Evolutionary conservation across 352 stramenopile species (phyloP).

Genomic region (Globisporangium abappressorium): DNA sequence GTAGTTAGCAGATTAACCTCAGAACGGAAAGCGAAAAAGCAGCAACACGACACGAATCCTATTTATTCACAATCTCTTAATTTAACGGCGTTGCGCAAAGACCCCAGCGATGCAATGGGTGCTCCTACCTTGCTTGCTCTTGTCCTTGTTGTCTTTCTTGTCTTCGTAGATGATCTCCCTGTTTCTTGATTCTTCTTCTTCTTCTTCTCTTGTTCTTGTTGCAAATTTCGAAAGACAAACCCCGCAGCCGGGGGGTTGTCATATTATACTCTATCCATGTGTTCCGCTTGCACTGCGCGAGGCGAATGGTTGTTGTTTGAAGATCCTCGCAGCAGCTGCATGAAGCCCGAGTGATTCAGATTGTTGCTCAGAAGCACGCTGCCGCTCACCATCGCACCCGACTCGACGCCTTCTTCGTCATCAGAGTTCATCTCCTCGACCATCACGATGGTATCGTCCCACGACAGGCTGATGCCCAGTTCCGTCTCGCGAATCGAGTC

Average conservation of each 20-base stretch:
- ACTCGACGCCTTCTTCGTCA: conserved; percentile 19
- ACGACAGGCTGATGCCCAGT: conserved; percentile 60
- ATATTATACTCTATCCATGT: conserved; percentile 72
- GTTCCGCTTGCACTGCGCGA: conserved; percentile 39
- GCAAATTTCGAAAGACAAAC: neutral
- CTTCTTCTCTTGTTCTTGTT: conserved; percentile 1
- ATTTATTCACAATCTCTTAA: conserved; percentile 21
- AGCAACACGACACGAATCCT: conserved; percentile 10
- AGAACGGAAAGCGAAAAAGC: neutral
- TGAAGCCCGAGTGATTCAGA: conserved; percentile 62
- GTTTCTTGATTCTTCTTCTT: neutral
- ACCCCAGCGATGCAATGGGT: neutral
- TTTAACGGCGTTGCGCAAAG: conserved; percentile 15
- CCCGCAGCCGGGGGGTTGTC: neutral
- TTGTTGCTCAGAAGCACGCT: conserved; percentile 47
- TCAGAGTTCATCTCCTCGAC: conserved; percentile 58
- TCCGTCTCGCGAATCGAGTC: conserved; percentile 86
- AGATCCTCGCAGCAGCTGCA: conserved; percentile 52
- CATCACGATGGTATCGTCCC: conserved; percentile 73
- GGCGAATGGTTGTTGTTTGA: conserved; percentile 24
- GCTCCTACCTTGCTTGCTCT: neutral
- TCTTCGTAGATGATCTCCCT: neutral
- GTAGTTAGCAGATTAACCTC: neutral
- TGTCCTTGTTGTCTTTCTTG: neutral
- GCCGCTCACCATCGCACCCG: conserved; percentile 41